Base-by-base conservation (phyloP, 352 stramenopile species). In the Thraustochytrium striatum region DNA sequence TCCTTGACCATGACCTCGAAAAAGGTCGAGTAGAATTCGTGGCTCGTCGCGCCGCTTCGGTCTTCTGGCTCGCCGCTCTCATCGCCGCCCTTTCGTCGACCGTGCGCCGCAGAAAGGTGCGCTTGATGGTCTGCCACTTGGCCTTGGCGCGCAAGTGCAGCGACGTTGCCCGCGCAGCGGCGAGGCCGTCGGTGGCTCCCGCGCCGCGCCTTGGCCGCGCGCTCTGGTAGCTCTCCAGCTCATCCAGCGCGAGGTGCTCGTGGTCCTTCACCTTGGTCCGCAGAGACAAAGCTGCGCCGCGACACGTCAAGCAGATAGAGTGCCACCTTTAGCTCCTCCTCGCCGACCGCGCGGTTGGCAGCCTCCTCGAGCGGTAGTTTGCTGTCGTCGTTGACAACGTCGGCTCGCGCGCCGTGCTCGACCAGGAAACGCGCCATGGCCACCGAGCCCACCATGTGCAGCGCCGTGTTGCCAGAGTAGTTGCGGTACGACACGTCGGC, bases 1-100 rank as follows among this genome's bases (percentile, higher is more conserved):
- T 75, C 65, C 11, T 25, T 16, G 28, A 75, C 65, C 3, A 75
- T 75, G 2, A 75, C 65, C 16, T 75, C 52, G 52, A 75, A 75
- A n/a, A 75, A 75, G 11, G 65, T 38, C 44, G 43, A 30, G 30
- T 75, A 75, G 32, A 75, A 75, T 70, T 30, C 16, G 21, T 30
- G 3, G n/a, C 21, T 30, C 30, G 21, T 0, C 25, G 21, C 5
- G 25, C n/a, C 25, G n/a, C 58, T 32, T 50, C 58, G 11, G 47
- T 35, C 11, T 47, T 25, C 9, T 7, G 58, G 16, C 8, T 50
- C 33, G 58, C 21, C n/a, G 21, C 16, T 5, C 59, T n/a, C n/a
- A n/a, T n/a, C n/a, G n/a, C n/a, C n/a, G n/a, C n/a, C n/a, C n/a
- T n/a, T n/a, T n/a, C n/a, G n/a, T n/a, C n/a, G n/a, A n/a, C n/a